Evolutionary conservation across 106 monocot genomes (phyloP).

Genomic region (Phalaenopsis aphrodite): DNA sequence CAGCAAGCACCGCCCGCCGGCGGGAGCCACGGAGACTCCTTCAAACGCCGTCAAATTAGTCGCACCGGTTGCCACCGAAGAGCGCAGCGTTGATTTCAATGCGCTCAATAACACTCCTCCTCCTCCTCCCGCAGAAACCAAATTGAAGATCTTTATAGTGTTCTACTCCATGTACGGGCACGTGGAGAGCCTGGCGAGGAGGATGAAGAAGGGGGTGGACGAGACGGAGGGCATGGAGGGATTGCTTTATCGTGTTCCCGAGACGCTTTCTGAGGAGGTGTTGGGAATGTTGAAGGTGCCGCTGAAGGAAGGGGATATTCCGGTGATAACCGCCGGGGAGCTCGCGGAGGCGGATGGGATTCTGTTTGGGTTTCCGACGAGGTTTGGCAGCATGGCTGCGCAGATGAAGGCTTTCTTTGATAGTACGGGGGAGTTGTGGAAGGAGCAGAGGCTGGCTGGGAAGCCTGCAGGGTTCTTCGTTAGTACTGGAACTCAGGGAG

Average conservation of each 20-base stretch:
- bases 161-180: conserved; percentile 55
- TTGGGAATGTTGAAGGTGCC: conserved; percentile 50
- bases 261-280: conserved; percentile 45
- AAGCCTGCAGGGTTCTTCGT: conserved; percentile 77
- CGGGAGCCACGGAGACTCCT: neutral
- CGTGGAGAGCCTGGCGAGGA: conserved; percentile 32
- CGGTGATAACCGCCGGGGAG: conserved; percentile 23
- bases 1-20: conserved; percentile 19
- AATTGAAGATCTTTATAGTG: conserved; percentile 37
- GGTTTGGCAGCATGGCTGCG: conserved; percentile 59
- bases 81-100: neutral
- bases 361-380: conserved; percentile 42
- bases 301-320: conserved; percentile 25
- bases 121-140: conserved; percentile 6
- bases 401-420: conserved; percentile 82
- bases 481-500: conserved; percentile 71
- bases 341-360: conserved; percentile 47
- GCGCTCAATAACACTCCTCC: neutral
- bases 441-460: conserved; percentile 58
- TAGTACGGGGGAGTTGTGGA: conserved; percentile 51
- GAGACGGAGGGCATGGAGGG: conserved; percentile 42
- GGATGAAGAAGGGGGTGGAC: conserved; percentile 36
- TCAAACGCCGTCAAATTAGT: neutral
- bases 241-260: conserved; percentile 48
- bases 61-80: neutral